phyloP scores from a whole-genome alignment of 495 filamentous ascomycete species.

The Daldinia vernicosa region DNA sequence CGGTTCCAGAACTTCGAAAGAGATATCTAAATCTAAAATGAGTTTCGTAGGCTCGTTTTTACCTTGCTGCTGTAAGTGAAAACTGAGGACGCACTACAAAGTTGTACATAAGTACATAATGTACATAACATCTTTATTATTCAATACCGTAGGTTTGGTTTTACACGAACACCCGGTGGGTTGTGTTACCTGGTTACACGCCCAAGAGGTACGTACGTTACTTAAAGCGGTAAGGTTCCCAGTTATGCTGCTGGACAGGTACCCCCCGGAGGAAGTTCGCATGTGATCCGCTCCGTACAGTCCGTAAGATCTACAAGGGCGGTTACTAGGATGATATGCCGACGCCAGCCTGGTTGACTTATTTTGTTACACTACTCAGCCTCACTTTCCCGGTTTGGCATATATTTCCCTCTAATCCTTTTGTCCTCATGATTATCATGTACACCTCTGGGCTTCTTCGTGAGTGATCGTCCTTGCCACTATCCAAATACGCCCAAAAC shows the following conservation, averaged over 20 bases:
- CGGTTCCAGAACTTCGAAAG: slow-evolving; percentile 25
- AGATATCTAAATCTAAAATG: slow-evolving; percentile 15
- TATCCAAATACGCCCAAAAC: slow-evolving; percentile 17
- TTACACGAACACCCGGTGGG: neutral
- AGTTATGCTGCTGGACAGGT: slow-evolving; percentile 15
- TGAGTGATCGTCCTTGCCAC: slow-evolving; percentile 39
- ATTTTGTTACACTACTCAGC: slow-evolving; percentile 39
- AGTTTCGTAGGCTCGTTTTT: neutral
- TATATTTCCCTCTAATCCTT: slow-evolving; percentile 32
- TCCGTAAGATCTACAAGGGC: slow-evolving; percentile 25
- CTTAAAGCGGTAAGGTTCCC: slow-evolving; percentile 3
- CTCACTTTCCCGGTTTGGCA: slow-evolving; percentile 40
- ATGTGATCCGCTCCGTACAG: slow-evolving; percentile 33
- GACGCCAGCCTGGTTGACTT: slow-evolving; percentile 11
- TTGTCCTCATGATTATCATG: slow-evolving; percentile 17
- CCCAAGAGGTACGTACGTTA: slow-evolving; percentile 10
- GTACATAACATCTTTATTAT: neutral
- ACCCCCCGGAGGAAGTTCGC: slow-evolving; percentile 6
- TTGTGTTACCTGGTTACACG: slow-evolving; percentile 18
- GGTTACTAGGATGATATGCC: slow-evolving; percentile 36
- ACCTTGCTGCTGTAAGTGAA: neutral
- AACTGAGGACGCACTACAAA: too few relatives aligned
- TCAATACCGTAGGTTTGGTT: neutral
- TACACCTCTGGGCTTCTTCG: slow-evolving; percentile 31
- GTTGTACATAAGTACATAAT: too few relatives aligned